Conservation (phyloP, 306 rosid species). For the Fragaria iinumae region DNA sequence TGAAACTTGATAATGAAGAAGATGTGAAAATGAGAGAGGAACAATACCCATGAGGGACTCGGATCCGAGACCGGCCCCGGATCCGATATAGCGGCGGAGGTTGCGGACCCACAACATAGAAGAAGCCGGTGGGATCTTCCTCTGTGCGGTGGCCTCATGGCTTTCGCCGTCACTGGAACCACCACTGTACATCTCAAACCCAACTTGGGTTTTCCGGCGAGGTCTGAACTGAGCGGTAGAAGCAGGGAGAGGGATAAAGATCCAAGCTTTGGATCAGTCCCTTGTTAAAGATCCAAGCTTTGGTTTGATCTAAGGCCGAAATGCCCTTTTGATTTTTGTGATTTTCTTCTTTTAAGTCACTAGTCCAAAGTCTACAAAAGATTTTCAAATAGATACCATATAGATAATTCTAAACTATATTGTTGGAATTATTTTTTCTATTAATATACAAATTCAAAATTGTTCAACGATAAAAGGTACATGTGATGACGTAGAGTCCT, state of each 20-base stretch:
- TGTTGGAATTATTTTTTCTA: no score
- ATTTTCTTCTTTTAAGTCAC: neutral
- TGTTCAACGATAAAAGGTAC: no score
- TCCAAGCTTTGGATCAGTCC: neutral
- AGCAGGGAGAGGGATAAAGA: neutral
- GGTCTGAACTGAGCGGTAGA: neutral
- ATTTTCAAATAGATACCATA: no score
- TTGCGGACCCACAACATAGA: slow-evolving; percentile 95
- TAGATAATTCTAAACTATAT: no score
- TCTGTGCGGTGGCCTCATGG: slow-evolving; percentile 64
- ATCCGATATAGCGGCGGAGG: slow-evolving; percentile 89
- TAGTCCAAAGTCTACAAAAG: no score
- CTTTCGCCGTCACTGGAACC: slow-evolving; percentile 92
- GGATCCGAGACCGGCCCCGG: slow-evolving; percentile 90
- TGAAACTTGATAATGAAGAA: neutral
- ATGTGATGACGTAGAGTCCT: no score
- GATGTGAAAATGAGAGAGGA: slow-evolving; percentile 9
- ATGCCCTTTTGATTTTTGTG: neutral
- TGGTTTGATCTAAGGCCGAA: neutral
- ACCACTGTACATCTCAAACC: slow-evolving; percentile 61
- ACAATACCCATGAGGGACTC: slow-evolving; percentile 86
- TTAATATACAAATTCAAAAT: no score
- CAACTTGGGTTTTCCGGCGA: slow-evolving; percentile 17
- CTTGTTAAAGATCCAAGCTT: neutral
- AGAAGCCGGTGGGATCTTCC: slow-evolving; percentile 88